Evolutionary conservation across 805 yeast genomes (phyloP).

Genomic region (Ogataea trehaloabstinens): DNA sequence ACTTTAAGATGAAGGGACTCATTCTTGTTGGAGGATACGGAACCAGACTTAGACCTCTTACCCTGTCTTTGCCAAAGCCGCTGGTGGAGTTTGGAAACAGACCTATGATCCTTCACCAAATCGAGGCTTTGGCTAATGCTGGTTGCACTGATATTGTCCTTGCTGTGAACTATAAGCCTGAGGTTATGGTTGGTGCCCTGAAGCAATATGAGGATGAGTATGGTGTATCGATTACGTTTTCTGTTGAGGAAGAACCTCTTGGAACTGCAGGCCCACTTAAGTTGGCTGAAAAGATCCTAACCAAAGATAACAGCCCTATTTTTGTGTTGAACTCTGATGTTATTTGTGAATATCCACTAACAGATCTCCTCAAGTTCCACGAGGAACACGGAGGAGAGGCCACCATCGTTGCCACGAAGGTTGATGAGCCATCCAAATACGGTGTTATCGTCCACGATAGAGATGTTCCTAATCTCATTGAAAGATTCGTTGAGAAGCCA

Average conservation of each 20-base stretch:
- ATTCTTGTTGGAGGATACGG: slow-evolving; percentile 99
- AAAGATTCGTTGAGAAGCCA: slow-evolving; percentile 99
- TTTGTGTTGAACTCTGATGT: slow-evolving; percentile 98
- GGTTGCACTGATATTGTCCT: slow-evolving; percentile 98
- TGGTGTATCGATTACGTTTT: slow-evolving; percentile 93
- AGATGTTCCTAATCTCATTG: slow-evolving; percentile 91
- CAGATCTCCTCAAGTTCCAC: slow-evolving; percentile 91
- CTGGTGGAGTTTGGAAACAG: slow-evolving; percentile 97
- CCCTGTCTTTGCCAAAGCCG: slow-evolving; percentile 93
- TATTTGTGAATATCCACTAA: slow-evolving; percentile 97
- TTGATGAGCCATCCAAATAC: slow-evolving; percentile 98
- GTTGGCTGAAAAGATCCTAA: slow-evolving; percentile 90
- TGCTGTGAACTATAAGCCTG: slow-evolving; percentile 99
- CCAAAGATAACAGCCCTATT: slow-evolving; percentile 94
- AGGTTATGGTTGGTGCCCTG: slow-evolving; percentile 95
- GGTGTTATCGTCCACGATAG: slow-evolving; percentile 99
- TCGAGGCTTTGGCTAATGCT: slow-evolving; percentile 95
- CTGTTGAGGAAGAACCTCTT: slow-evolving; percentile 98
- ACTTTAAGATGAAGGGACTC: slow-evolving; percentile 76
- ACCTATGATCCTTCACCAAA: slow-evolving; percentile 98
- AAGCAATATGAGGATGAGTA: slow-evolving; percentile 92
- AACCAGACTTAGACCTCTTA: slow-evolving; percentile 98
- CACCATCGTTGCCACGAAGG: slow-evolving; percentile 98
- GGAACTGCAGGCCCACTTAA: slow-evolving; percentile 99
- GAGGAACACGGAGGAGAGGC: slow-evolving; percentile 94